Percentiles rank a stretch among this genome's conserved stretches.
These are phyloP conservation scores for Gossypium ekmanianum DNA, from an alignment of 345 rosid species.

Conservation along the genomic window DNA sequence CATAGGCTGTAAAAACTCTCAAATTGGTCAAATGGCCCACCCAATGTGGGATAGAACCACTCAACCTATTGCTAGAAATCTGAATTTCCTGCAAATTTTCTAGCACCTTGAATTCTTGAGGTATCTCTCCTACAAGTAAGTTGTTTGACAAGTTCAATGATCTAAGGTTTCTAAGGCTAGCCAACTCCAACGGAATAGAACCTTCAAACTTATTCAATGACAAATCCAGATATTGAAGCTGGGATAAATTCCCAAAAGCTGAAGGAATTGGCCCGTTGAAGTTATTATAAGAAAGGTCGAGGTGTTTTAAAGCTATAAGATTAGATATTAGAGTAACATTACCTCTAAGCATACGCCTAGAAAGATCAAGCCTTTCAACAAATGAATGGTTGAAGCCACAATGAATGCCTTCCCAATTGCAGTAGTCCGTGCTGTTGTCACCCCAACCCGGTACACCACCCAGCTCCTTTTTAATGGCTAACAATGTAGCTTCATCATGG, in stretches of 20 bases:
- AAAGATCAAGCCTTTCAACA: conserved; percentile 73
- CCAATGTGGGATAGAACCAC: conserved; percentile 71
- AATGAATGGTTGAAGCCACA: conserved; percentile 62
- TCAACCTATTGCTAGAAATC: conserved; percentile 60
- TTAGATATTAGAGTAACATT: conserved; percentile 61
- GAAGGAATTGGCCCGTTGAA: conserved; percentile 70
- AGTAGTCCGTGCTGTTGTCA: conserved; percentile 57
- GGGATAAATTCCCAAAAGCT: conserved; percentile 52
- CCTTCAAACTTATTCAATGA: conserved; percentile 65
- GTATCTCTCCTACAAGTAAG: conserved; percentile 64
- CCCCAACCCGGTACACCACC: conserved; percentile 75
- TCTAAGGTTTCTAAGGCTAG: conserved; percentile 53
- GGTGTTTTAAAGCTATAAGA: conserved; percentile 60
- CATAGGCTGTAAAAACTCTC: conserved; percentile 58
- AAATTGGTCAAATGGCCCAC: conserved; percentile 64
- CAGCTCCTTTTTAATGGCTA: conserved; percentile 67
- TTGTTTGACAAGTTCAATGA: conserved; percentile 62
- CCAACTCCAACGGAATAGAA: conserved; percentile 55
- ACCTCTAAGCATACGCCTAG: conserved; percentile 78
- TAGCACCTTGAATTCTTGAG: conserved; percentile 49
- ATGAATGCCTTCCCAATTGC: conserved; percentile 69
- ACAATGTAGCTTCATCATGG: conserved; percentile 52
- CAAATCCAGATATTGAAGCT: conserved; percentile 80
- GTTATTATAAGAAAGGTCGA: conserved; percentile 60
- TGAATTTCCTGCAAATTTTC: conserved; percentile 66